Base-by-base conservation (phyloP, 306 rosid genomes). In the Castanopsis chinensis region DNA sequence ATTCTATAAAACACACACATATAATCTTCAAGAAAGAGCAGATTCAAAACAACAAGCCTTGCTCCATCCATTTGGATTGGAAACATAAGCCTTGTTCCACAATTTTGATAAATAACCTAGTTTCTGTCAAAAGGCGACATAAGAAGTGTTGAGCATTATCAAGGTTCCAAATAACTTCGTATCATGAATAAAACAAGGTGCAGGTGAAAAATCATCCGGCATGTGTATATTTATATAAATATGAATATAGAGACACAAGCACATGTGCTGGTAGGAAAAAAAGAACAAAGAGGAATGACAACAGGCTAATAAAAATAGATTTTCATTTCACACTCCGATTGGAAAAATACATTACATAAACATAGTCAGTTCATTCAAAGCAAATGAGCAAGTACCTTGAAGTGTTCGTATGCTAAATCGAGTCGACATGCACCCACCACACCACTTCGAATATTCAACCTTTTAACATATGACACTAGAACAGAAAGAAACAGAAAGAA, bases 391-490 rank as follows among this genome's bases (percentile, higher is more conserved):
- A 69, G 59, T 92, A 95, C 98, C 97, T 96, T 96, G 90, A 93
- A 96, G 80, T 96, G 98, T 81, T 93, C 96, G 68, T 87, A 96
- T 55, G 96, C 99, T 75, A 96, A 85, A 86, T 91, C 99, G 61
- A 96, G 98, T 72, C 94, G 92, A 75, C 98, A 96, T 71, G 98
- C 97, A 76, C 99, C 99, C 86, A 96, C 98, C 84, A 93, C 98
- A 8, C 98, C 99, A 76, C 99, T 96, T 45, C 98, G 99, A 87
- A 93, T 91, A 83, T 95, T 93, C 79, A 95, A 88, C 81, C 91
- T 87, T 85, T 88, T 93, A 78, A 96, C 98, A 81, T 96, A 93
- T 52, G 97, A 84, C 86, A 96, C 99, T 96, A 85, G 57, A 77
- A 81, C 43, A 79, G 69, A 51, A 81, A 63, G 71, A 82, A 77